Evolutionary conservation across 495 filamentous ascomycete genomes (phyloP).

Genomic region (Tuber magnatum): DNA sequence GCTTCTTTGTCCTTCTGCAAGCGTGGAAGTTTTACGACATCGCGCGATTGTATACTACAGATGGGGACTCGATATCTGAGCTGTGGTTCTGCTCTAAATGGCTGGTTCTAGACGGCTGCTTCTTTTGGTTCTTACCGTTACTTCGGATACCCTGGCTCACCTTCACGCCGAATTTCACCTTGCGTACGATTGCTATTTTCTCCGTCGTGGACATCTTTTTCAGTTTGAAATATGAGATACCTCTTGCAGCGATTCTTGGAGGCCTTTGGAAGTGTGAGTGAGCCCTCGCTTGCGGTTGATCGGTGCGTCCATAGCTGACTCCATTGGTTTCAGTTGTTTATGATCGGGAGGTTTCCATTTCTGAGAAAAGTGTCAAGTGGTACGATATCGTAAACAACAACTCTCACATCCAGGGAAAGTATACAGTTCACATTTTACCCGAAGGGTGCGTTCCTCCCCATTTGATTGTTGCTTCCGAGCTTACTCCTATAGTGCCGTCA

Average conservation of each 20-base stretch:
- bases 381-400: constrained; percentile 78
- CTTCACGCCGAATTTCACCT: constrained; percentile 27
- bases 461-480: constrained; percentile 11
- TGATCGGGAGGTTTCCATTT: constrained; percentile 82
- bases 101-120: constrained; percentile 71
- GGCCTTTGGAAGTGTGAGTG: constrained; percentile 35
- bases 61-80: constrained; percentile 40
- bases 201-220: constrained; percentile 66
- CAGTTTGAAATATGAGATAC: constrained; percentile 82
- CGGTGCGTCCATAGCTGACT: constrained; percentile 2
- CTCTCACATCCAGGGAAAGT: constrained; percentile 86
- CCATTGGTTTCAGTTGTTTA: constrained; percentile 54
- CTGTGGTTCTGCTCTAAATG: constrained; percentile 90
- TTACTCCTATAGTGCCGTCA: constrained; percentile 60
- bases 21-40: constrained; percentile 83
- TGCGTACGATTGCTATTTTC: constrained; percentile 29
- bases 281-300: not conserved
- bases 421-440: constrained; percentile 92
- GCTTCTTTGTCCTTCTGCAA: constrained; percentile 62
- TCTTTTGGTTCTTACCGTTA: constrained; percentile 74
- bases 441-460: constrained; percentile 63
- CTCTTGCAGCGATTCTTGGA: constrained; percentile 39
- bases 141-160: constrained; percentile 84
- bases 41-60: constrained; percentile 47
- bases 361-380: constrained; percentile 79